phyloP scores from a whole-genome alignment of 257 asterid genomes.

The Mitragyna speciosa region DNA sequence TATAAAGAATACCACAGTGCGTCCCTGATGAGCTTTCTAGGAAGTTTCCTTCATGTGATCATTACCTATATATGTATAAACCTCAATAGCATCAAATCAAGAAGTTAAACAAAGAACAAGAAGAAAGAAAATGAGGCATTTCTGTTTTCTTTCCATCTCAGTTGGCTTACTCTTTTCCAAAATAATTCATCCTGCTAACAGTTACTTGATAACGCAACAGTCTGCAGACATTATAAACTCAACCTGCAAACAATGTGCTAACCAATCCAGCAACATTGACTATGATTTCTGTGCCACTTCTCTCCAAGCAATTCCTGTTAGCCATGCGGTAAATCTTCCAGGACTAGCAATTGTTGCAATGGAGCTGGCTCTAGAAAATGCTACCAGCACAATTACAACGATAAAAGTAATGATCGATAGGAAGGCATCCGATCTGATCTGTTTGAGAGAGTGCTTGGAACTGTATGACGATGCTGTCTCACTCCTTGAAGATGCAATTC shows the following conservation, averaged over 20 bases:
- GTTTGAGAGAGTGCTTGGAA: conserved; percentile 32
- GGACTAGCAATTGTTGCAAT: conserved; percentile 22
- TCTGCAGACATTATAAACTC: no score
- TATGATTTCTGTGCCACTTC: background rate
- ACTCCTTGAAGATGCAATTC: conserved; percentile 13
- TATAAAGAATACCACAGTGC: no score
- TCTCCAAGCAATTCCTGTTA: conserved; percentile 4
- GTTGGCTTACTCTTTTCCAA: no score
- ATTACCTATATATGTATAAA: background rate
- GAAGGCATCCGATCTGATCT: conserved; percentile 15
- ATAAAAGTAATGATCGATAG: conserved; percentile 22
- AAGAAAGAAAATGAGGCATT: no score
- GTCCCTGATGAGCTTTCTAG: no score
- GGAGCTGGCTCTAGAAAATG: conserved; percentile 29
- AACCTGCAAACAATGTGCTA: no score
- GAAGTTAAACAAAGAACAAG: no score
- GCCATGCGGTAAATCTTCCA: conserved; percentile 20
- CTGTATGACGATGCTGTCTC: conserved; percentile 20
- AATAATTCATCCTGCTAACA: no score
- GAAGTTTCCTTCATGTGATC: no score
- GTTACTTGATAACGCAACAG: no score
- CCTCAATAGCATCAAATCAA: background rate
- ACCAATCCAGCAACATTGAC: no score
- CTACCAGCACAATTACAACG: conserved; percentile 15
- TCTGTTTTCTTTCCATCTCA: no score